Conservation (phyloP, 495 filamentous ascomycete species). For the Rhizodiscina lignyota region DNA sequence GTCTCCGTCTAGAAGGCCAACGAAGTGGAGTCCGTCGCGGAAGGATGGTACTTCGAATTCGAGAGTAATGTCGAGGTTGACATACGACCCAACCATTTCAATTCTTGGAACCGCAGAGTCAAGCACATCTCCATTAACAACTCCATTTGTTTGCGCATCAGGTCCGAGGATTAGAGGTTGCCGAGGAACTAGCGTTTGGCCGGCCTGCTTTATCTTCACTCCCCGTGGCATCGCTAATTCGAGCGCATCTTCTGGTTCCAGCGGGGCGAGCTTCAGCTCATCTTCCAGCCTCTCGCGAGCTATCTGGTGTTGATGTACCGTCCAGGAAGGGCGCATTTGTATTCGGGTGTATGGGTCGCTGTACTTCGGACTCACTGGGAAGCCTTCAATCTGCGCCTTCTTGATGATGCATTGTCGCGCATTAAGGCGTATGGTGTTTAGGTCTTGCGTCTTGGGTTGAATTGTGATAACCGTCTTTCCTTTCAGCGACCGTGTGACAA, state of each 20-base stretch:
- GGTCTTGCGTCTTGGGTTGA: constrained; percentile 45
- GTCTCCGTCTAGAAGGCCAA: constrained; percentile 65
- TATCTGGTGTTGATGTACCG: constrained; percentile 65
- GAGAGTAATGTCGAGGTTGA: constrained; percentile 42
- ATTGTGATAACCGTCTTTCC: constrained; percentile 72
- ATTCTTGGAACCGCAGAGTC: too few relatives aligned
- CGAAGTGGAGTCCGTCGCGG: constrained; percentile 82
- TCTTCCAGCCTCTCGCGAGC: constrained; percentile 46
- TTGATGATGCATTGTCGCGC: constrained; percentile 73
- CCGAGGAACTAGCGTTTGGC: too few relatives aligned
- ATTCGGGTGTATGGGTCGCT: constrained; percentile 55
- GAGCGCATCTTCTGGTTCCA: too few relatives aligned
- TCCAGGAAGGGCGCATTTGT: constrained; percentile 41
- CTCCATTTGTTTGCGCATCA: too few relatives aligned
- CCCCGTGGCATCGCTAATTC: too few relatives aligned
- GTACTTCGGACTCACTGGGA: constrained; percentile 42
- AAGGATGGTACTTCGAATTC: constrained; percentile 59
- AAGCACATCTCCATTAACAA: too few relatives aligned
- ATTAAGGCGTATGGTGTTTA: constrained; percentile 59
- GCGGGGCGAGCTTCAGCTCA: too few relatives aligned
- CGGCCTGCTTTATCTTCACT: too few relatives aligned
- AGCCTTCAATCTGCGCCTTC: constrained; percentile 53
- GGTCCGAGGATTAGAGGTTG: too few relatives aligned
- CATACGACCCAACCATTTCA: too few relatives aligned
- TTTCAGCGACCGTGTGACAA: constrained; percentile 52